Evolutionary conservation across 495 filamentous ascomycete species (phyloP), one percentile per base, ranked within the genome.

Genomic region (Neurospora sp.): DNA sequence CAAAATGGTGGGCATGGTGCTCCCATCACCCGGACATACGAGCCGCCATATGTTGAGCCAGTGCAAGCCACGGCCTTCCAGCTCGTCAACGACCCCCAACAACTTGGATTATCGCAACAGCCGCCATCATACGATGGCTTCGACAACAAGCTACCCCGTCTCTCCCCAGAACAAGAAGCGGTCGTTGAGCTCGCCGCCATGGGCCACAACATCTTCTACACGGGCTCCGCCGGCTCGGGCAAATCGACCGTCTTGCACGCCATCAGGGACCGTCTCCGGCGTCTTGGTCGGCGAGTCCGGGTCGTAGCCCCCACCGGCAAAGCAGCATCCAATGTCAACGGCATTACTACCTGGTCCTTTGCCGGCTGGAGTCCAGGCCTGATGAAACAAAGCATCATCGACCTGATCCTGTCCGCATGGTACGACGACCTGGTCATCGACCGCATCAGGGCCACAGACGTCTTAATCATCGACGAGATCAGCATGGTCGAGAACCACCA

Each of bases 121-220:
- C 39, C 4, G 4, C 39, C 39, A 40, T 40, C 39, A 40, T 40
- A 40, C 39, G 39, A 15, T 40, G 39, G 15, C 4, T 17, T 17
- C 39, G 39, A 40, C 39, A 13, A 17, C 39, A 15, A 40, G 39
- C 13, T 15, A 6, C 39, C 13, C 13, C 4, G 1, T 6, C 79
- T 88, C 7, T 84, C 82, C 69, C 74, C 77, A 9, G 87, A 88
- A 73, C 88, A 90, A 73, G 74, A 73, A 11, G 77, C 75, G 11
- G 71, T 90, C 1, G 85, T 90, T 3, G 76, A 86, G 3, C 76
- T 87, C 8, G 87, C 88, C 15, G 73, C 83, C 28, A 79, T 73
- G 8, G 84, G 87, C 0, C 40, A 73, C 15, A 91, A 91, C 70
- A 86, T 90, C 10, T 91, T 90, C 76, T 89, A 87, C 75, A 90